Base-by-base conservation (phyloP, 257 asterid genomes). In the Jacaranda mimosifolia region DNA sequence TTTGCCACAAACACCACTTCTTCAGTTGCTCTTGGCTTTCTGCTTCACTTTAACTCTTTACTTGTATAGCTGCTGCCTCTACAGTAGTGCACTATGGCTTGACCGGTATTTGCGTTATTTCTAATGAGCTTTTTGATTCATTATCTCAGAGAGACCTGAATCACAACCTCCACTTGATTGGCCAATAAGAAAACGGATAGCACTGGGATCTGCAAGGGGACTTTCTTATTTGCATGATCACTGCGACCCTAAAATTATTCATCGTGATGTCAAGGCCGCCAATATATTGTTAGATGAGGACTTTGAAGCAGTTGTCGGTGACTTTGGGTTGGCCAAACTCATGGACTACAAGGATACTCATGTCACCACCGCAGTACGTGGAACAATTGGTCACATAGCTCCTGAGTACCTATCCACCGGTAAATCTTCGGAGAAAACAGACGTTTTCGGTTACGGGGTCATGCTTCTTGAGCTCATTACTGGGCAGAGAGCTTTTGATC, bases 291-390 rank as follows among this genome's bases (percentile, higher is more conserved):
- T 94, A 83, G 97, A 94, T 38, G 97, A 91, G 83, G 97, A 91
- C 76, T 94, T 88, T 76, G 99, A 94, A 85, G 99, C 99, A 68
- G 96, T 94, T 77, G 97, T 94, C 40, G 97, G 98, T 39, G 99
- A 91, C 75, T 94, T 94, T 68, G 99, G 99, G 71, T 79, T 92
- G 84, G 99, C 97, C 75, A 92, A 89, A 85, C 94, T 94, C 74
- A 92, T 94, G 98, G 99, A 92, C 89, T 89, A 92, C 90, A 90
- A 90, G 84, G 98, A 94, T 76, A 92, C 98, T 76, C 98, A 94
- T 78, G 97, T 92, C 13, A 91, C 94, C 21, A 94, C 98, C 17
- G 96, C 97, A 17, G 98, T 94, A 36, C 94, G 96, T 64, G 98
- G 96, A 65, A 94, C 99, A 12, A 85, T 86, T 7, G 98, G 99